Percentiles rank a stretch among this genome's conserved stretches.
phyloP scores from a whole-genome alignment of 495 filamentous ascomycete species.

The Aeminium ludgeri region DNA sequence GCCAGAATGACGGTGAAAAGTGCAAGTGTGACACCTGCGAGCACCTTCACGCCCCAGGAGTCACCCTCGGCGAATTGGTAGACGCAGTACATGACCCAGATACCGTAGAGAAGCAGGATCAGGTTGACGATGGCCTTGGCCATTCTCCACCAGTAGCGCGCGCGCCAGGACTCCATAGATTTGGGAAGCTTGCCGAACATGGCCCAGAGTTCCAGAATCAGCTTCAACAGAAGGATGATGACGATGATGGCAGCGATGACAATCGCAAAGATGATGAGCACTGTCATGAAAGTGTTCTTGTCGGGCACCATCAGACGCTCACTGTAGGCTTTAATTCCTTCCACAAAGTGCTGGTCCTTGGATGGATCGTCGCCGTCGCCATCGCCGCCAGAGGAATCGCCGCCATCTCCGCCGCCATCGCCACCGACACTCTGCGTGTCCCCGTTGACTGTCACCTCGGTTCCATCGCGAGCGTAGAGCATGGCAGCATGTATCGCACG shows the following conservation, averaged over 20 bases:
- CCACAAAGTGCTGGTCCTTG: slow-evolving; percentile 35
- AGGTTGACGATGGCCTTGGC: slow-evolving; percentile 76
- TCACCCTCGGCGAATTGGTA: slow-evolving; percentile 90
- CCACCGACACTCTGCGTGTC: slow-evolving; percentile 20
- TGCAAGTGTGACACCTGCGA: slow-evolving; percentile 66
- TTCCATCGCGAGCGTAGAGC: slow-evolving; percentile 34
- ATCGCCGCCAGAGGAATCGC: slow-evolving; percentile 10
- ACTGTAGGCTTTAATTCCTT: slow-evolving; percentile 57
- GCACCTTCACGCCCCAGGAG: slow-evolving; percentile 81
- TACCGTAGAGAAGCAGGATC: slow-evolving; percentile 81
- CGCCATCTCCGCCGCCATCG: slow-evolving; percentile 12
- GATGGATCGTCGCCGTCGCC: slow-evolving; percentile 1
- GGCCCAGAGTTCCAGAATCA: slow-evolving; percentile 83
- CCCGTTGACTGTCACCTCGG: slow-evolving; percentile 34
- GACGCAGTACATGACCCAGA: slow-evolving; percentile 91
- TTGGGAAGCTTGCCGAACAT: slow-evolving; percentile 78
- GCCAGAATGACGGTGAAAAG: slow-evolving; percentile 62
- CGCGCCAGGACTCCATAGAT: slow-evolving; percentile 65
- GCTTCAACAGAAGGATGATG: slow-evolving; percentile 76
- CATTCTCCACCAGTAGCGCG: slow-evolving; percentile 87
- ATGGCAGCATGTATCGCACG: slow-evolving; percentile 36
- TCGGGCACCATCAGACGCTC: slow-evolving; percentile 68
- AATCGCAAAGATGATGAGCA: slow-evolving; percentile 75
- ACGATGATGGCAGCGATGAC: slow-evolving; percentile 72
- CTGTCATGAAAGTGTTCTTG: slow-evolving; percentile 91